Conservation (phyloP, 2,329 filamentous ascomycete genomes). For the Thelonectria olida region DNA sequence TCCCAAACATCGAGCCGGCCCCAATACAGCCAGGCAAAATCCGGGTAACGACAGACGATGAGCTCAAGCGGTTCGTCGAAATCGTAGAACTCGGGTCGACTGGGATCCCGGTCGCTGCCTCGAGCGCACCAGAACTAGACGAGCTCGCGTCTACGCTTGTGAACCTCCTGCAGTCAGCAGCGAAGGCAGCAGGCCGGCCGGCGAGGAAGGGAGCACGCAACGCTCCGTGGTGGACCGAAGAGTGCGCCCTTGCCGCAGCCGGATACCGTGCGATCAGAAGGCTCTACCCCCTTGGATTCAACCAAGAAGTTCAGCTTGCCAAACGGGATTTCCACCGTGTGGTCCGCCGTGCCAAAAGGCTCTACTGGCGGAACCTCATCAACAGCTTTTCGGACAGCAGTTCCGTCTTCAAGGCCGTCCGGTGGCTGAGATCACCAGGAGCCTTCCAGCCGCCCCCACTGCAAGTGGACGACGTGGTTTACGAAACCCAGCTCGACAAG, state of each 20-base stretch:
- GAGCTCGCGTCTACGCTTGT: conserved; percentile 17
- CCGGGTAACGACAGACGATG: conserved; percentile 25
- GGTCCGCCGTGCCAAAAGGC: not conserved
- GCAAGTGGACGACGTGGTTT: conserved; percentile 21
- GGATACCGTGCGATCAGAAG: not conserved
- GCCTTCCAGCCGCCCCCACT: conserved; percentile 28
- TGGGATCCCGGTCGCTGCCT: not conserved
- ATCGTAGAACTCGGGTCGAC: conserved; percentile 18
- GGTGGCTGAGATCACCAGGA: not conserved
- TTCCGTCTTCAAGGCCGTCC: not conserved
- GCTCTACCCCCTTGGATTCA: not conserved
- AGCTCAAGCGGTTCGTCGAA: conserved; percentile 23
- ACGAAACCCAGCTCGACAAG: conserved; percentile 28
- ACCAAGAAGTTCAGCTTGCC: not conserved
- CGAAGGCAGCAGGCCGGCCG: conserved; percentile 11
- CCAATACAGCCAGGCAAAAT: conserved; percentile 17
- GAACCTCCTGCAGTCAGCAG: conserved; percentile 16
- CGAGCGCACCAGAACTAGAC: conserved; percentile 14
- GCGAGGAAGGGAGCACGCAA: conserved; percentile 18
- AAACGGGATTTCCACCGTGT: not conserved
- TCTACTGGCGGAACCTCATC: not conserved
- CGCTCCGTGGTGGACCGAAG: conserved; percentile 24
- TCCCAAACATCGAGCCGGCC: conserved; percentile 12
- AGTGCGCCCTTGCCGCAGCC: conserved; percentile 11
- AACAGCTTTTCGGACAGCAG: not conserved